Conservation (phyloP, 805 yeast species). For the Huiozyma sinensis region DNA sequence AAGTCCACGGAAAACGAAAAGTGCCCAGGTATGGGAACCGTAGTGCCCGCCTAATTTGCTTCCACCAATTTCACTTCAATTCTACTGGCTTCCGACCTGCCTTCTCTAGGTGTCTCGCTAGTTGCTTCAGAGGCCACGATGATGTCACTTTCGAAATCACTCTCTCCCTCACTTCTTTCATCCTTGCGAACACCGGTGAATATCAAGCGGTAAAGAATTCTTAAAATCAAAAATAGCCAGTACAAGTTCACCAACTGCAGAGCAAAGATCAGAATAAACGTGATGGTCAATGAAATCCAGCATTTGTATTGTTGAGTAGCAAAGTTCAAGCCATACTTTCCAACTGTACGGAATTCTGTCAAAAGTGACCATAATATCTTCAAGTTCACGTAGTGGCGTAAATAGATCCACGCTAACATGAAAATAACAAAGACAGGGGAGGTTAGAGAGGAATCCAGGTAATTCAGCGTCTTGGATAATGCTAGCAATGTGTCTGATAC, state of each 20-base stretch:
- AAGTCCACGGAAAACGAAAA: too few relatives aligned
- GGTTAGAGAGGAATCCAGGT: conserved; percentile 56
- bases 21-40: too few relatives aligned
- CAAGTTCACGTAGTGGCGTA: conserved; percentile 79
- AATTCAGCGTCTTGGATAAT: conserved; percentile 74
- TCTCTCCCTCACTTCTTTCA: conserved; percentile 67
- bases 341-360: conserved; percentile 80
- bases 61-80: too few relatives aligned
- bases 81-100: too few relatives aligned
- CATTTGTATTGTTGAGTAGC: conserved; percentile 91
- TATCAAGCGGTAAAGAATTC: conserved; percentile 62
- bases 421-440: conserved; percentile 63
- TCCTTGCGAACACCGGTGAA: conserved; percentile 54
- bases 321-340: conserved; percentile 72
- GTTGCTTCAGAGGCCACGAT: too few relatives aligned
- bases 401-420: conserved; percentile 67
- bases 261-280: conserved; percentile 64
- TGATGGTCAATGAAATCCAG: conserved; percentile 88
- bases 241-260: conserved; percentile 77
- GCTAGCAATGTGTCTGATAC: conserved; percentile 85
- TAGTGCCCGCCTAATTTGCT: too few relatives aligned
- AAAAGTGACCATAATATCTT: conserved; percentile 72
- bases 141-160: conserved; percentile 11
- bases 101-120: too few relatives aligned
- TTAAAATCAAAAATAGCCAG: conserved; percentile 76